Percentiles rank a stretch among this genome's conserved stretches.
These are phyloP conservation scores for Cicer cuneatum DNA, from an alignment of 306 rosid genomes.

Conservation along the genomic window DNA sequence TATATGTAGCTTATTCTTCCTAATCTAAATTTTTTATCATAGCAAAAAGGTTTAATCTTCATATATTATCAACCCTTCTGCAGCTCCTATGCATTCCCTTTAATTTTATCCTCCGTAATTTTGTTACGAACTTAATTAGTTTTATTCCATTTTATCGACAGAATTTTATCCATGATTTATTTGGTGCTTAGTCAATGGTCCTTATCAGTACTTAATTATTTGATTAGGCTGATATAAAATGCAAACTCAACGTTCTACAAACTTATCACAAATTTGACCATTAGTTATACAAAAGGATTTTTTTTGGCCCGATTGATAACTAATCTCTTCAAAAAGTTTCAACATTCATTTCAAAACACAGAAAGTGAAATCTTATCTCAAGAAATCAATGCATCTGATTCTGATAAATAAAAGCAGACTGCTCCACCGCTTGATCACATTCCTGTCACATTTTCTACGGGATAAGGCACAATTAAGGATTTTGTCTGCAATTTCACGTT, in stretches of 20 bases:
- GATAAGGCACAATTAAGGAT: slow-evolving; percentile 24
- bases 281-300: neutral
- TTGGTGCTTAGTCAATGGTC: neutral
- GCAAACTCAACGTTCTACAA: slow-evolving; percentile 10
- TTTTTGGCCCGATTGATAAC: too few species aligned
- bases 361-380: neutral
- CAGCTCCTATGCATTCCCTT: too few species aligned
- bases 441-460: neutral
- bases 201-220: neutral
- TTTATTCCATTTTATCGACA: too few species aligned
- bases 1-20: too few species aligned
- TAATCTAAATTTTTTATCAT: too few species aligned
- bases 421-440: neutral
- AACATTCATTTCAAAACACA: neutral
- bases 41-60: too few species aligned
- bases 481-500: neutral
- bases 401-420: slow-evolving; percentile 2
- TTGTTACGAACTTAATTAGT: too few species aligned
- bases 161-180: neutral
- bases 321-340: too few species aligned
- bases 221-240: neutral
- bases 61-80: too few species aligned
- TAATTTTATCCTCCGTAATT: too few species aligned
- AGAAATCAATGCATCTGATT: neutral
- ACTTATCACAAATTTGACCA: slow-evolving; percentile 26